These are phyloP conservation scores for Penicillium sp. DNA, from an alignment of 2,329 filamentous ascomycete genomes.

Conservation along the genomic window DNA sequence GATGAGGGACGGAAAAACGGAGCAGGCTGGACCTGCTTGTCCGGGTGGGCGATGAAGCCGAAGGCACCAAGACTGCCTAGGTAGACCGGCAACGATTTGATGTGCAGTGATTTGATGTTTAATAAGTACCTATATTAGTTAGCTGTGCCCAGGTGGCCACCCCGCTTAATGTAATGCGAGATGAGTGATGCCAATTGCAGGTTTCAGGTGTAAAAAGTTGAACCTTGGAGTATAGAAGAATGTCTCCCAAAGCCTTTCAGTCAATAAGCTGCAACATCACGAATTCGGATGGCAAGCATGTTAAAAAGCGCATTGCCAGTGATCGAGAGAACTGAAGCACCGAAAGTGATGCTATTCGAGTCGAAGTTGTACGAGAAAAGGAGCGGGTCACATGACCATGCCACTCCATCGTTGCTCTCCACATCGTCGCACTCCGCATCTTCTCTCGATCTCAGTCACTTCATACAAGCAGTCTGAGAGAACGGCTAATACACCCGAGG, in stretches of 20 bases:
- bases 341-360: neutral
- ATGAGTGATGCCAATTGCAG: conserved; percentile 7
- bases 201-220: neutral
- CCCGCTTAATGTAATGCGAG: conserved; percentile 13
- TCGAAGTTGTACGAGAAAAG: neutral
- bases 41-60: conserved; percentile 55
- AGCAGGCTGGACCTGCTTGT: conserved; percentile 56
- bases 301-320: too few species aligned
- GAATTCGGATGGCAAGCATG: too few species aligned
- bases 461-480: neutral
- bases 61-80: conserved; percentile 16
- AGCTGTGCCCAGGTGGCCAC: conserved; percentile 8
- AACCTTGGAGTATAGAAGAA: neutral
- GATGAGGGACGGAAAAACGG: conserved; percentile 56
- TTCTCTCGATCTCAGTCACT: neutral
- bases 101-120: neutral
- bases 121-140: conserved; percentile 3
- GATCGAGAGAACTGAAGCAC: too few species aligned
- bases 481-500: neutral
- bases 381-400: conserved; percentile 2
- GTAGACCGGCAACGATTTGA: conserved; percentile 1
- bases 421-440: neutral
- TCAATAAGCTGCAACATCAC: too few species aligned
- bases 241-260: neutral
- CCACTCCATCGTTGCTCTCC: neutral